Base-by-base conservation (phyloP, 306 rosid genomes). In the Inga oerstediana region DNA sequence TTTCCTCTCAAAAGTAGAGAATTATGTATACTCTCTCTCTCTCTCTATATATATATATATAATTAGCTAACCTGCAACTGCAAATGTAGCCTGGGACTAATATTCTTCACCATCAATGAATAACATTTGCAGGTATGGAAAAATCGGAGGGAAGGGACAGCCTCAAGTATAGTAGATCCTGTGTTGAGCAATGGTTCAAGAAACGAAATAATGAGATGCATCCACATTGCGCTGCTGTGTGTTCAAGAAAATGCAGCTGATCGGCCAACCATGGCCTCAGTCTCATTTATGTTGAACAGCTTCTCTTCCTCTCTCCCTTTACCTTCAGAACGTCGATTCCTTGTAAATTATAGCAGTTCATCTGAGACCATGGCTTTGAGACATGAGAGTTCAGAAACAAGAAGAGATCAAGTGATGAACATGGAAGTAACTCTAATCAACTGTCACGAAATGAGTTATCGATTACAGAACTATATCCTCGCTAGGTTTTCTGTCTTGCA, bases 161-260 rank as follows among this genome's bases (percentile, higher is more conserved):
- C 43, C 19, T 65, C 43, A 65, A 34, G 34, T 32, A 34, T 65
- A 65, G 39, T 65, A 6, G 71, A 65, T 65, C 43, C 71, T 32
- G 43, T 5, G 39, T 14, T 32, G 16, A 65, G 20, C n/a, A 65
- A 65, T 30, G 43, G 43, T 65, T 13, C 71, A 32, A 65, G 43
- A 34, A 14, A 15, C 15, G 71, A 65, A 65, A 65, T 65, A 13
- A 13, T 32, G 71, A 32, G 71, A 65, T 65, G 71, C 71, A 32
- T 65, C 43, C 71, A 65, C 43, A 65, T 65, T 5, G 71, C n/a
- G 15, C 32, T 65, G 9, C 71, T 65, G 0, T 65, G 43, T 7
- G 71, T 65, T 65, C 71, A 65, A 30, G 43, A 65, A 65, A 65
- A 65, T 65, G 43, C 39, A 65, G 43, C n/a, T 30, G 43, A 65